These are phyloP conservation scores for Berberis thunbergii DNA, from an alignment of 164 flowering plant genomes.

Conservation along the genomic window DNA sequence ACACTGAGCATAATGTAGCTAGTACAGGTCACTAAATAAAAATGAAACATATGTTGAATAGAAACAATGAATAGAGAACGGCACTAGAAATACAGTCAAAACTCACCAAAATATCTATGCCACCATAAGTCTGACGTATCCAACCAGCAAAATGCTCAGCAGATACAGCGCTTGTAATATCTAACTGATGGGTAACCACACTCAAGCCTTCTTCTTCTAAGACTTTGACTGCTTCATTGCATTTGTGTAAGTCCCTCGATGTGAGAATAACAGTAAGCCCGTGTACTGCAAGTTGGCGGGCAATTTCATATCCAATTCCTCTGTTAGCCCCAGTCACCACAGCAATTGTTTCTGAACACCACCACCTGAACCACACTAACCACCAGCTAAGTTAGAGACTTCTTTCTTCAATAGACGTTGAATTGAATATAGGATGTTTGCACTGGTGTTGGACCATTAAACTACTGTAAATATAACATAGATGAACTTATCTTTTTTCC, in stretches of 20 bases:
- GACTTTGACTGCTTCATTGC: constrained; percentile 51
- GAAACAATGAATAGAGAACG: too few relatives aligned
- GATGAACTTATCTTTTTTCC: too few relatives aligned
- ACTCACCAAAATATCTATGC: constrained; percentile 71
- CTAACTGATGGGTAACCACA: constrained; percentile 63
- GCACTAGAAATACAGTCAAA: neutral
- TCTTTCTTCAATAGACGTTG: too few relatives aligned
- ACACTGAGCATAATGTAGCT: too few relatives aligned
- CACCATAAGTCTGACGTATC: constrained; percentile 50
- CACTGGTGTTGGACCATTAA: too few relatives aligned
- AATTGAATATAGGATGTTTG: too few relatives aligned
- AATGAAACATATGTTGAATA: too few relatives aligned
- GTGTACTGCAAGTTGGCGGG: constrained; percentile 62
- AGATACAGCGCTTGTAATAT: constrained; percentile 49
- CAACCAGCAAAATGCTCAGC: constrained; percentile 47
- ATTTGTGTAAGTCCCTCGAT: constrained; percentile 55
- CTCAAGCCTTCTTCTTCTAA: constrained; percentile 61
- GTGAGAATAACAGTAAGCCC: constrained; percentile 69
- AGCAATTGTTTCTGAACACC: constrained; percentile 72
- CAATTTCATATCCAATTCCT: constrained; percentile 94
- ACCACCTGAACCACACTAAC: constrained; percentile 48
- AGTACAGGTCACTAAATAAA: too few relatives aligned
- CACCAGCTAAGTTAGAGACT: too few relatives aligned
- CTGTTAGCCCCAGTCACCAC: constrained; percentile 93
- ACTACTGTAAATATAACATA: too few relatives aligned